These are phyloP conservation scores for Nakaseomyces nivariensis DNA, from an alignment of 1,139 yeast species.

Conservation along the genomic window DNA sequence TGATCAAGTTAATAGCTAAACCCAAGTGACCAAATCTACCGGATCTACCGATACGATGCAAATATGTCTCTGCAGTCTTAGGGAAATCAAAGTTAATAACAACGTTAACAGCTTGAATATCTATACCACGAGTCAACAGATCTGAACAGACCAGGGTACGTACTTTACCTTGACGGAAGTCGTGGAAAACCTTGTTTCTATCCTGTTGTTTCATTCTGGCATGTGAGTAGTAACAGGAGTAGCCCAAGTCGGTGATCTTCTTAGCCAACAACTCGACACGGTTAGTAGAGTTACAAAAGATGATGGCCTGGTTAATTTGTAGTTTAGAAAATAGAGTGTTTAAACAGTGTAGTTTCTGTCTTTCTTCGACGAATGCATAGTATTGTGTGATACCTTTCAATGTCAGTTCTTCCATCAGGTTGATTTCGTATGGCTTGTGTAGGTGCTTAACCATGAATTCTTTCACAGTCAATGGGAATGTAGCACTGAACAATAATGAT, in stretches of 20 bases:
- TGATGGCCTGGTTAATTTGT: slow-evolving; percentile 91
- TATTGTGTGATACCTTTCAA: slow-evolving; percentile 93
- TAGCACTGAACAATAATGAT: slow-evolving; percentile 83
- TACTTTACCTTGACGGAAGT: slow-evolving; percentile 95
- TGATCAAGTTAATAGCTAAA: slow-evolving; percentile 89
- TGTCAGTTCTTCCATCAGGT: slow-evolving; percentile 94
- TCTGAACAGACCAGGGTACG: slow-evolving; percentile 96
- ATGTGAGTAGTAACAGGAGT: slow-evolving; percentile 93
- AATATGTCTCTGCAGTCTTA: slow-evolving; percentile 91
- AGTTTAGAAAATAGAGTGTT: slow-evolving; percentile 89
- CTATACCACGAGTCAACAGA: slow-evolving; percentile 95
- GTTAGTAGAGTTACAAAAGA: slow-evolving; percentile 91
- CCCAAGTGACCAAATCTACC: slow-evolving; percentile 99
- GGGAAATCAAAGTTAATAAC: slow-evolving; percentile 98
- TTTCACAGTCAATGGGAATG: slow-evolving; percentile 91
- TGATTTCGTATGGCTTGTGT: slow-evolving; percentile 87
- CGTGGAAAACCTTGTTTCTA: slow-evolving; percentile 96
- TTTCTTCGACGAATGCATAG: slow-evolving; percentile 95
- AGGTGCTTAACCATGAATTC: slow-evolving; percentile 87
- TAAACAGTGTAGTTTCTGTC: slow-evolving; percentile 88
- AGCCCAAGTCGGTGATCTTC: slow-evolving; percentile 92
- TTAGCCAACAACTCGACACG: slow-evolving; percentile 93
- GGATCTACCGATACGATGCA: slow-evolving; percentile 98
- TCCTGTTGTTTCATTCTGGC: slow-evolving; percentile 97
- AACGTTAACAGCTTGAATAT: slow-evolving; percentile 96